Conservation (phyloP, 768 basidiomycete species). For the Gloeostereum incarnatum region DNA sequence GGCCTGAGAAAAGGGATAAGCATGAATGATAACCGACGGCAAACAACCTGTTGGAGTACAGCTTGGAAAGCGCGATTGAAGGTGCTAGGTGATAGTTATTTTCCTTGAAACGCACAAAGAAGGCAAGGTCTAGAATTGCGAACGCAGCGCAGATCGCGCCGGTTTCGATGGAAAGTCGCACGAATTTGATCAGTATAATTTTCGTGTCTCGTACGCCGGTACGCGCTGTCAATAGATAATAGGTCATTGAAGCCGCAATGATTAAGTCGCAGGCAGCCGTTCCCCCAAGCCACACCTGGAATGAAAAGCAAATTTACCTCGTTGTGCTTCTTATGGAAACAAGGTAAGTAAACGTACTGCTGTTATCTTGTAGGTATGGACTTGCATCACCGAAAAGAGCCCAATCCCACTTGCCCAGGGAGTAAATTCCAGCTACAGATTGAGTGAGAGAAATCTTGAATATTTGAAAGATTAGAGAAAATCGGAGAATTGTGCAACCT, state of each 20-base stretch:
- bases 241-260: conserved; percentile 14
- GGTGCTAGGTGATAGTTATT: conserved; percentile 16
- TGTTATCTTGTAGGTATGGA: background rate
- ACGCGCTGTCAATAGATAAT: conserved; percentile 11
- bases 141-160: conserved; percentile 13
- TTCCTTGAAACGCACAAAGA: conserved; percentile 12
- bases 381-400: conserved; percentile 5
- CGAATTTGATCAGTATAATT: conserved; percentile 10
- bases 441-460: conserved; percentile 8
- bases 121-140: conserved; percentile 13
- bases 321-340: conserved; percentile 2
- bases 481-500: background rate
- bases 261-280: conserved; percentile 15
- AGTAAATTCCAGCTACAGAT: conserved; percentile 6
- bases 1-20: too few species aligned
- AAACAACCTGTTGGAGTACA: conserved; percentile 16
- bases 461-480: background rate
- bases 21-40: too few species aligned
- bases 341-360: background rate
- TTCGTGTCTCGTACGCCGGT: conserved; percentile 13
- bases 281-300: conserved; percentile 12
- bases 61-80: conserved; percentile 13
- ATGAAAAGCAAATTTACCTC: background rate
- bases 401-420: conserved; percentile 4
- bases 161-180: conserved; percentile 14